phyloP scores from a whole-genome alignment of 2,329 filamentous ascomycete genomes.

The Scopulariopsis brevicaulis region DNA sequence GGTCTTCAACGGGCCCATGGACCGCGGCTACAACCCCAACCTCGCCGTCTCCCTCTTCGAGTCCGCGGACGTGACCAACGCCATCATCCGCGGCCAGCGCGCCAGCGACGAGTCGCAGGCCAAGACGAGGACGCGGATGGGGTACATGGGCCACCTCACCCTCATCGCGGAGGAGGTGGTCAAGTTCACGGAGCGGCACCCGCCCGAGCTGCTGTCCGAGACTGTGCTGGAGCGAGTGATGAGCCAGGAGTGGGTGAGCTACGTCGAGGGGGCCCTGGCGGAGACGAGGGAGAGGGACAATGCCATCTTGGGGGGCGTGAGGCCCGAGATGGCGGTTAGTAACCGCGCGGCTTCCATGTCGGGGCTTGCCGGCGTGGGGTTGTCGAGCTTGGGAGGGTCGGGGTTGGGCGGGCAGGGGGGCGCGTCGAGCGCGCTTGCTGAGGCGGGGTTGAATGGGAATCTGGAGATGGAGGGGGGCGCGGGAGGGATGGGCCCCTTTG shows the following conservation, averaged over 20 bases:
- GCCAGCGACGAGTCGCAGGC: slow-evolving; percentile 78
- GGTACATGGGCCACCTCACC: slow-evolving; percentile 97
- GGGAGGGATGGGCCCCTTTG: slow-evolving; percentile 59
- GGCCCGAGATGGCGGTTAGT: slow-evolving; percentile 79
- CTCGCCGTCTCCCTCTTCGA: slow-evolving; percentile 91
- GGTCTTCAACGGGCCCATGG: slow-evolving; percentile 97
- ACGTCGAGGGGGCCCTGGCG: slow-evolving; percentile 84
- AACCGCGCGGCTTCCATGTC: slow-evolving; percentile 49
- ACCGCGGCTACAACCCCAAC: slow-evolving; percentile 82
- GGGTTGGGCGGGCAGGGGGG: slow-evolving; percentile 8
- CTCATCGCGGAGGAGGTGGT: slow-evolving; percentile 97
- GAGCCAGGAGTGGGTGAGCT: slow-evolving; percentile 83
- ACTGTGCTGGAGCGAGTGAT: slow-evolving; percentile 80
- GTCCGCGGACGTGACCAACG: slow-evolving; percentile 75
- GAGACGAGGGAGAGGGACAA: slow-evolving; percentile 95
- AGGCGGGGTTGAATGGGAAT: slow-evolving; percentile 68
- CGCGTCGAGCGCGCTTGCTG: slow-evolving; percentile 61
- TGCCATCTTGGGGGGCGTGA: slow-evolving; percentile 90
- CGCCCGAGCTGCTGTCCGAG: slow-evolving; percentile 76
- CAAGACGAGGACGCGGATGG: slow-evolving; percentile 78
- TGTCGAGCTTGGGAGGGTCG: slow-evolving; percentile 28
- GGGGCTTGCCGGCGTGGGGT: slow-evolving; percentile 34
- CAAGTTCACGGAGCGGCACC: slow-evolving; percentile 92
- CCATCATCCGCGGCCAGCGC: slow-evolving; percentile 83
- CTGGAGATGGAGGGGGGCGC: slow-evolving; percentile 55